phyloP scores from a whole-genome alignment of 106 monocot genomes.

The Amphibolis antarctica region DNA sequence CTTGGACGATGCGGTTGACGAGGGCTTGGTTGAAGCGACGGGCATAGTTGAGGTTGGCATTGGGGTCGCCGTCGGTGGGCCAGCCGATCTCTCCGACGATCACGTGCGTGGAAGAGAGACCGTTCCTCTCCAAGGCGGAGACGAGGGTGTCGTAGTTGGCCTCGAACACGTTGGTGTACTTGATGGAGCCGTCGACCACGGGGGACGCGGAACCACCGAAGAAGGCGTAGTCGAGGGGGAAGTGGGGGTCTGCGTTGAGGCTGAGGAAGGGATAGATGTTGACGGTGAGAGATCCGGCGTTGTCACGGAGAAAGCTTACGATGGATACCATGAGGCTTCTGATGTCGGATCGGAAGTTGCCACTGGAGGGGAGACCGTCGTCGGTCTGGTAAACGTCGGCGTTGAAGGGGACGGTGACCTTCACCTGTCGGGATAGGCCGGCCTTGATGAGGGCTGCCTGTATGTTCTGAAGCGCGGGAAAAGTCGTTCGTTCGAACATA shows the following conservation, averaged over 20 bases:
- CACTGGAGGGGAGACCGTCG: constrained; percentile 38
- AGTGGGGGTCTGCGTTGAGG: constrained; percentile 61
- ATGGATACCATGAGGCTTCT: constrained; percentile 19
- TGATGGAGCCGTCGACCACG: constrained; percentile 49
- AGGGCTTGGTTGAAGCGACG: constrained; percentile 66
- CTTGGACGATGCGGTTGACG: constrained; percentile 29
- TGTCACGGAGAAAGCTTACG: constrained; percentile 49
- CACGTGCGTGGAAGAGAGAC: constrained; percentile 22
- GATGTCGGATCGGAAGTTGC: neutral
- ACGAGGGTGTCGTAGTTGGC: constrained; percentile 84
- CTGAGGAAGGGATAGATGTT: constrained; percentile 91
- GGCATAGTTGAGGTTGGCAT: constrained; percentile 49
- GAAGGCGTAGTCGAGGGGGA: constrained; percentile 69
- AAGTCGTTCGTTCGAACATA: neutral
- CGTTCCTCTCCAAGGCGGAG: constrained; percentile 66
- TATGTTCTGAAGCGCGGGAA: constrained; percentile 12
- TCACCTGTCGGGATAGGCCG: constrained; percentile 1
- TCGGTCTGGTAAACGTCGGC: constrained; percentile 62
- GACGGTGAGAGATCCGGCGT: constrained; percentile 41
- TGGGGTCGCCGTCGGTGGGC: constrained; percentile 70
- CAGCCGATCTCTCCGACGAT: constrained; percentile 89
- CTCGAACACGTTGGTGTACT: constrained; percentile 81
- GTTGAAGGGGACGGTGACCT: constrained; percentile 20
- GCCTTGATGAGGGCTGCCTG: constrained; percentile 78
- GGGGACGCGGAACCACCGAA: constrained; percentile 9